Base-by-base conservation (phyloP, 768 basidiomycete species). In the Thelephora aurantiotincta region DNA sequence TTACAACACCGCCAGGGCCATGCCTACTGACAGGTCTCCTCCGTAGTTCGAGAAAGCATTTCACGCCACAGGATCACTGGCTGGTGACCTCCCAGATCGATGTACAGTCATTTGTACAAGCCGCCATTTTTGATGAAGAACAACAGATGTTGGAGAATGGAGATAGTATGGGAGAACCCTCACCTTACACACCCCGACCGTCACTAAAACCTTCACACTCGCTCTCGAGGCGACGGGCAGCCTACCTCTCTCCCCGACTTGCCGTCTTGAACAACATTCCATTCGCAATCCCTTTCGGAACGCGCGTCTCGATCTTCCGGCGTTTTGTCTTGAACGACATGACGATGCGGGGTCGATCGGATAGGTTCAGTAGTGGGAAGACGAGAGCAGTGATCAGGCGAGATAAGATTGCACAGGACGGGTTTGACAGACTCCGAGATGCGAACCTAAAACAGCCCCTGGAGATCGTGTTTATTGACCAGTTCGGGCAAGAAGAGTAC, bases 181-280 rank as follows among this genome's bases (percentile, higher is more conserved):
- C 38, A 14, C 14, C 38, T 18, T 41, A 41, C 38, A 30, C 26
- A 30, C 9, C 26, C 9, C 26, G 26, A 30, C 26, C 9, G 26
- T 30, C 26, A 30, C 26, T 30, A 30, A 30, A 30, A 30, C 26
- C 26, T 30, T 30, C 26, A 22, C 65, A 65, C 38, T 50, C 56
- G 33, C 64, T 75, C 44, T 71, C 77, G 12, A 83, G 82, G 55
- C 81, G 87, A 5, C 80, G 86, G 53, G 63, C 84, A 37, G 77
- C 83, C 0, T 71, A 77, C 49, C 66, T 97, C 45, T 82, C 84
- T 2, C 94, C 93, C 0, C 78, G 91, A 6, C 72, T 98, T 2
- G 89, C 88, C 2, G 73, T 97, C 22, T 75, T 98, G 46, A 88
- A 97, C 67, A 93, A 97, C 63, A 86, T 98, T 48, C 94, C 93